A percentile compares a stretch with the other conserved stretches of the same genome.
Conservation (phyloP, 2,329 filamentous ascomycete species). For the Epichloe hybrida region DNA sequence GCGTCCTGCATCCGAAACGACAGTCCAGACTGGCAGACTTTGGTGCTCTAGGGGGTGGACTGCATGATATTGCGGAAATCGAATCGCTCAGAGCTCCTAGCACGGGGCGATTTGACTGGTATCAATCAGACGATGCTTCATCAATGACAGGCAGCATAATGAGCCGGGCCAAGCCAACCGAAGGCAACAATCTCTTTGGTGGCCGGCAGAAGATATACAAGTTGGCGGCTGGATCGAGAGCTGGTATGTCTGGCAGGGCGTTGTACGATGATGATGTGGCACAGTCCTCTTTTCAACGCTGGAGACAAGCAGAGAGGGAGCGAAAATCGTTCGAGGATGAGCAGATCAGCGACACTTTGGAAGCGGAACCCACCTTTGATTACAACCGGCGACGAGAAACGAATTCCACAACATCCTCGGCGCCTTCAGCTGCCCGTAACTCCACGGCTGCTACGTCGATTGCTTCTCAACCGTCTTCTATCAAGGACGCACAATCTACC, state of each 20-base stretch:
- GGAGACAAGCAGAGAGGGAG: constrained; percentile 49
- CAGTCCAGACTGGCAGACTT: constrained; percentile 67
- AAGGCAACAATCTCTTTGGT: constrained; percentile 88
- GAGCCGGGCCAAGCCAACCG: constrained; percentile 65
- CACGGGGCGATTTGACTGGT: constrained; percentile 50
- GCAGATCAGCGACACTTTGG: constrained; percentile 18
- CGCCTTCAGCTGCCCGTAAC: constrained; percentile 52
- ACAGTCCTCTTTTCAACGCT: constrained; percentile 69
- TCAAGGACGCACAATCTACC: constrained; percentile 33
- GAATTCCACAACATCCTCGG: constrained; percentile 68
- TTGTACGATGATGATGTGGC: constrained; percentile 82
- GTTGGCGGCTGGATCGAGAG: constrained; percentile 44
- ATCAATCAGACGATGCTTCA: constrained; percentile 57
- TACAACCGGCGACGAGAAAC: constrained; percentile 72
- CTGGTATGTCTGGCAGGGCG: constrained; percentile 50
- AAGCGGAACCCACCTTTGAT: constrained; percentile 39
- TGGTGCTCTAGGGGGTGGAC: constrained; percentile 35
- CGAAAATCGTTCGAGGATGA: constrained; percentile 30
- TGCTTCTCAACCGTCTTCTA: constrained; percentile 43
- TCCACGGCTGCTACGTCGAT: constrained; percentile 86
- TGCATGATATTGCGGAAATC: constrained; percentile 83
- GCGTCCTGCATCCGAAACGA: constrained; percentile 71
- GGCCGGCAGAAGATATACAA: constrained; percentile 94
- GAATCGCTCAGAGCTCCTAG: constrained; percentile 59
- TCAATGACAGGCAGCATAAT: constrained; percentile 59